Evolutionary conservation across 2,329 filamentous ascomycete genomes (phyloP), one percentile per base, ranked within the genome.

Genomic region (Curvularia verruculosa): DNA sequence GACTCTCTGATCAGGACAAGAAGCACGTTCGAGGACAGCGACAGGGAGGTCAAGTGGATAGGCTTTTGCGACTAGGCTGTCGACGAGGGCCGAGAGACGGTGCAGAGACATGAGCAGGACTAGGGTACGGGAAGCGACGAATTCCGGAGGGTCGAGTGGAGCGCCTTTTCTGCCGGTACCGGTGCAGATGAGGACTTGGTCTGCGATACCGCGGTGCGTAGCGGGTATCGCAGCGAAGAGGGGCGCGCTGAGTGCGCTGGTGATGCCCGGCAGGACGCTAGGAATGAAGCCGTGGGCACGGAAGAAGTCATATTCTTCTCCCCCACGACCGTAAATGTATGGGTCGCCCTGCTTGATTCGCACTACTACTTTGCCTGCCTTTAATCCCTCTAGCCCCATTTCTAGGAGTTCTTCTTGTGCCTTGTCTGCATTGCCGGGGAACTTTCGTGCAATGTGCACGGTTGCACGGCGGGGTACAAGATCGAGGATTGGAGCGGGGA

Each of bases 91-190:
- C 3, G 79, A 80, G 15, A 99, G 87, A 49, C 95, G 85, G 78
- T 99, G 95, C 61, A 99, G 79, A 3, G 92, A 92, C 95, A 99
- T 99, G 46, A 99, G 80, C 64, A 98, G 96, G 3, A 99, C 90
- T 1, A 95, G 90, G 0, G 95, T 98, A 55, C 93, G 85, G 8
- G 85, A 89, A 2, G 83, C 75, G 0, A 93, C 85, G 74, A 87
- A 96, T 60, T 88, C 87, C 0, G 95, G 95, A 31, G 92, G 92
- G n/a, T 85, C 81, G 0, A 92, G 92, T 0, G 91, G 82, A 52
- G 86, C 89, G 12, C 95, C 95, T 78, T 96, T 96, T 69, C 95
- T 87, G 0, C 95, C 95, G 0, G 95, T 99, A 0, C 95, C 95
- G 0, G 95, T 99, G 78, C 95, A 98, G n/a, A 99, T 85, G 24